Base-by-base conservation (phyloP, 768 basidiomycete species). In the Harrya chromipes region DNA sequence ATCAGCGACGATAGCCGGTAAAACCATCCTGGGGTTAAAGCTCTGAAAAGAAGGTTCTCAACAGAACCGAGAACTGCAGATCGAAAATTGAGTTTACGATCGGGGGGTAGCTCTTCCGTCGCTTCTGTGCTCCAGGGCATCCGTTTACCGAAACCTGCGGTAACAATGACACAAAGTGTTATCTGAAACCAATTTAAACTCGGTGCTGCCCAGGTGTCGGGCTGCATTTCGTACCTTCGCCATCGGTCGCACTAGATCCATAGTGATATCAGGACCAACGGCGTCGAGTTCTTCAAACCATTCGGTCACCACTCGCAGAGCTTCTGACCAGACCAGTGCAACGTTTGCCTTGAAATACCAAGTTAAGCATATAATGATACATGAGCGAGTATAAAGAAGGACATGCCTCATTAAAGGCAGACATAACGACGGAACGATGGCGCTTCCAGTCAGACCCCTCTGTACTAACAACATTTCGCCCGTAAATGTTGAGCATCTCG, bases 291-390 rank as follows among this genome's bases (percentile, higher is more conserved):
- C 59, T 13, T 62, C 55, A 39, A 76, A 71, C 76, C 75, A 77
- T 52, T 77, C 72, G 21, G 71, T 56, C 8, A 70, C 50, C 2
- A 75, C 60, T 26, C 69, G 69, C 10, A 70, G 64, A 0, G 72
- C 67, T 54, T 79, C 76, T 14, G 62, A 57, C 79, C 78, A 80
- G 6, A 76, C 77, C n/a, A 79, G 64, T 7, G 74, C 70, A 47
- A 73, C 68, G 31, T 78, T 76, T 12, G 72, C 67, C 77, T 79
- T 47, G 23, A 2, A 23, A 16, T 1, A 35, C 9, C 2, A 21
- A 27, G 0, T 23, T 52, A 23, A 44, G 36, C 35, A 42, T 20
- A 27, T 16, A 31, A 47, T 6, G 8, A 23, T 1, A 24, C 0
- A 21, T 12, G 21, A 41, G 17, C 13, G 23, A 13, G 17, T 10